Evolutionary conservation across 495 filamentous ascomycete genomes (phyloP).

Genomic region (Paragyromitra xinjiangensis): DNA sequence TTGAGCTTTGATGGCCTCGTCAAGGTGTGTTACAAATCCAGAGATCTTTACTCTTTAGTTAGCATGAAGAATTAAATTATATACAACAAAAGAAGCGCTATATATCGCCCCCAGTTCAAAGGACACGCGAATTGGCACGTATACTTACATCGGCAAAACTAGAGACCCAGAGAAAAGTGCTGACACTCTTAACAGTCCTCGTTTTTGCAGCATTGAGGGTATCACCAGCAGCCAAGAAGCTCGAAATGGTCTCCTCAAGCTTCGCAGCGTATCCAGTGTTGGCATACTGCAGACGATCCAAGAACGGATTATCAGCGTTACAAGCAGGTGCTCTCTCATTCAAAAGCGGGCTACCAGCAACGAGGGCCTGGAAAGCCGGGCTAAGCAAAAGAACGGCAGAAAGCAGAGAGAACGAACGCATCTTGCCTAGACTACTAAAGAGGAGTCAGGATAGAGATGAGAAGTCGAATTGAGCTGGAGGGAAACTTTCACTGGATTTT

Average conservation of each 20-base stretch:
- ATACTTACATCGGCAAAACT: constrained; percentile 55
- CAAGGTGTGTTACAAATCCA: constrained; percentile 57
- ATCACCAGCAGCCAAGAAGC: constrained; percentile 61
- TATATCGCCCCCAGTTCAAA: background rate
- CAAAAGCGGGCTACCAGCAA: constrained; percentile 42
- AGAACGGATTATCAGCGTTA: constrained; percentile 43
- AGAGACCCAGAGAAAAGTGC: constrained; percentile 67
- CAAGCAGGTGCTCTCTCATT: constrained; percentile 26
- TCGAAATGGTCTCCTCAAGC: constrained; percentile 62
- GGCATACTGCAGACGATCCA: constrained; percentile 59
- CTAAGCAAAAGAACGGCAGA: constrained; percentile 34
- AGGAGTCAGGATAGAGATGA: background rate
- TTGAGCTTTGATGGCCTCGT: constrained; percentile 64
- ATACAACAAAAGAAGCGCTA: background rate
- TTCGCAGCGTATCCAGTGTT: constrained; percentile 66
- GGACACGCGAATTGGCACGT: constrained; percentile 46
- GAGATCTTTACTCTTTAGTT: constrained; percentile 15
- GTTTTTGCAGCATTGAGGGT: constrained; percentile 59
- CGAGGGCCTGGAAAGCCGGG: constrained; percentile 28
- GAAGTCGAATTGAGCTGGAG: background rate
- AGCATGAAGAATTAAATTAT: background rate
- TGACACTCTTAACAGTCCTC: constrained; percentile 63
- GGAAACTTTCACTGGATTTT: constrained; percentile 12
- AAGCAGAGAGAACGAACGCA: constrained; percentile 39
- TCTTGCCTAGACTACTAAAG: constrained; percentile 7